Percentiles rank a stretch among this genome's conserved stretches.
Evolutionary conservation across 176 grass and related monocot species (phyloP).

Genomic region (Rhynchospora tenuis): DNA sequence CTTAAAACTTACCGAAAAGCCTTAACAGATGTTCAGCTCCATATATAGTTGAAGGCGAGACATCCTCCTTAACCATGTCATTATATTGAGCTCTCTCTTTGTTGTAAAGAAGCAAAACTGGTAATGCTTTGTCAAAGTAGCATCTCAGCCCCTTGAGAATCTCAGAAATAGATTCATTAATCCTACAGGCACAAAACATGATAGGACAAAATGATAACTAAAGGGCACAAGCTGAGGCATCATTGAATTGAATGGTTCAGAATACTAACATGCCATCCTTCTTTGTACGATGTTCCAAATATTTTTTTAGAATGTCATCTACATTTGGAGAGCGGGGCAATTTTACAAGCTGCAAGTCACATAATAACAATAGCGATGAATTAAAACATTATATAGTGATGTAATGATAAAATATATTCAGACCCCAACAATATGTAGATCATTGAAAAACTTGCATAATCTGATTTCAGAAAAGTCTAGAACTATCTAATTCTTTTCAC

Average conservation of each 20-base stretch:
- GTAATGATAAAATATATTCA: neutral
- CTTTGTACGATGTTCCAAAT: constrained; percentile 73
- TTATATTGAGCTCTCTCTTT: constrained; percentile 72
- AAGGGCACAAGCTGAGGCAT: neutral
- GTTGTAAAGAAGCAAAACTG: constrained; percentile 91
- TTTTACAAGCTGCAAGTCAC: constrained; percentile 71
- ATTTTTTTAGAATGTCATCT: constrained; percentile 85
- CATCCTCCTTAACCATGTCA: constrained; percentile 53
- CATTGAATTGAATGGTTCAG: constrained; percentile 6
- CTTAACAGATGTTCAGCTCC: constrained; percentile 94
- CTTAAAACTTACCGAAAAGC: constrained; percentile 72
- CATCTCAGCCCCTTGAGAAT: constrained; percentile 83
- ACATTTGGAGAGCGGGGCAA: constrained; percentile 85
- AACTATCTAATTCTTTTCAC: constrained; percentile 3
- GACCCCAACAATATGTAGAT: neutral
- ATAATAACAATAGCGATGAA: constrained; percentile 22
- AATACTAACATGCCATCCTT: constrained; percentile 89
- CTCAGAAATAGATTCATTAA: constrained; percentile 77
- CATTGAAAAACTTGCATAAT: neutral
- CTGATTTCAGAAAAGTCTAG: neutral
- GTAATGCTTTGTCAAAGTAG: constrained; percentile 97
- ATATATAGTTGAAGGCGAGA: constrained; percentile 80
- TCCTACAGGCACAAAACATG: constrained; percentile 34
- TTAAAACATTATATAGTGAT: constrained; percentile 18
- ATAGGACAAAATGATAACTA: constrained; percentile 7